Evolutionary conservation across 1,139 yeast species (phyloP).

Genomic region (Suhomyces anneliseae): DNA sequence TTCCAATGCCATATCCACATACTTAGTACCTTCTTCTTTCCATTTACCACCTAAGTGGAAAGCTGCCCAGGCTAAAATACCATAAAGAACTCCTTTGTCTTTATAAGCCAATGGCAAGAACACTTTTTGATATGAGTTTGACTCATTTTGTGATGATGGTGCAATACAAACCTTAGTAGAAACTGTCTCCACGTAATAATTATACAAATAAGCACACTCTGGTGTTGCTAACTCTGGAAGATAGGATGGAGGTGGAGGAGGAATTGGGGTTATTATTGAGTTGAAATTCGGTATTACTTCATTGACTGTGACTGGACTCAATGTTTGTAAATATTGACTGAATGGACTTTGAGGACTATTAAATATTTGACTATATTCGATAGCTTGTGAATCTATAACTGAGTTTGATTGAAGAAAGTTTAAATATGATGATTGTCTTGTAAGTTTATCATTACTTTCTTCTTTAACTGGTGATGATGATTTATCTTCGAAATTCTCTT

Average conservation of each 20-base stretch:
- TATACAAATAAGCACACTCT: constrained; percentile 44
- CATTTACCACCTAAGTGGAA: constrained; percentile 56
- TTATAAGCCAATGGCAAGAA: constrained; percentile 75
- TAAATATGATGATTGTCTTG: background rate
- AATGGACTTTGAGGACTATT: constrained; percentile 4
- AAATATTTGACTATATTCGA: constrained; percentile 4
- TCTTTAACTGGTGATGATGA: constrained; percentile 14
- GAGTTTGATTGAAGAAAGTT: background rate
- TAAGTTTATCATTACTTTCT: constrained; percentile 3
- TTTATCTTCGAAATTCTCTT: constrained; percentile 12
- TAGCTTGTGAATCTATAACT: background rate
- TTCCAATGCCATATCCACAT: constrained; percentile 46
- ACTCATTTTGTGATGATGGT: constrained; percentile 50
- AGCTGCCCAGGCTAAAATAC: constrained; percentile 78
- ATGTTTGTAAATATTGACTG: background rate
- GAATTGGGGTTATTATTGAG: constrained; percentile 22
- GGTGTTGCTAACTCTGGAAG: constrained; percentile 13
- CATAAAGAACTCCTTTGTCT: constrained; percentile 66
- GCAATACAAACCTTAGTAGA: constrained; percentile 63
- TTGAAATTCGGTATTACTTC: constrained; percentile 21
- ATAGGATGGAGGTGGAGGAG: constrained; percentile 14
- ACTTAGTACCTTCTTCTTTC: constrained; percentile 38
- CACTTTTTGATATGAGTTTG: constrained; percentile 70
- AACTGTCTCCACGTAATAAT: constrained; percentile 63
- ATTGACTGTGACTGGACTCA: constrained; percentile 3